These are phyloP conservation scores for Curvularia sp. DNA, from an alignment of 2,329 filamentous ascomycete species.

Conservation along the genomic window DNA sequence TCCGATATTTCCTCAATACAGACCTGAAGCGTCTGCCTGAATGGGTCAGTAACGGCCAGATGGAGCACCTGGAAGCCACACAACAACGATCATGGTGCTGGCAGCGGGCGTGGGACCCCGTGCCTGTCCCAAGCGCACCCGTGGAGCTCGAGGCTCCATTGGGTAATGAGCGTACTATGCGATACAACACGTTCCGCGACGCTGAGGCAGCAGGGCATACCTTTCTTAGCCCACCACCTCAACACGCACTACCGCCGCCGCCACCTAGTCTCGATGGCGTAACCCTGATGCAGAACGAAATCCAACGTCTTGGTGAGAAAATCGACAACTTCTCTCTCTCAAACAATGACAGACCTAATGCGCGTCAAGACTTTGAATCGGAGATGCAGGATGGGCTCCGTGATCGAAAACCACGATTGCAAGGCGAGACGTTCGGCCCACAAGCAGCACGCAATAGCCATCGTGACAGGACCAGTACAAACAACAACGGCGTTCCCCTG, in stretches of 20 bases:
- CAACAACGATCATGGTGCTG: constrained; percentile 48
- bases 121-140: constrained; percentile 30
- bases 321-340: constrained; percentile 38
- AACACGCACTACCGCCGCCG: constrained; percentile 18
- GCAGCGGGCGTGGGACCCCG: constrained; percentile 43
- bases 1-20: constrained; percentile 52
- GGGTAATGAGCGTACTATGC: constrained; percentile 1
- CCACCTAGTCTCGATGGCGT: constrained; percentile 28
- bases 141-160: constrained; percentile 41
- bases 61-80: constrained; percentile 36
- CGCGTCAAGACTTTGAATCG: constrained; percentile 32
- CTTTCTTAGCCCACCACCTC: constrained; percentile 15
- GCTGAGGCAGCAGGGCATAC: constrained; percentile 8
- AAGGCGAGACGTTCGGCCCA: constrained; percentile 14
- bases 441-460: constrained; percentile 2
- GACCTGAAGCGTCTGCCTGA: constrained; percentile 48
- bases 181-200: neutral
- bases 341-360: constrained; percentile 14
- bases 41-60: constrained; percentile 44
- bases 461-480: neutral
- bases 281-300: constrained; percentile 38
- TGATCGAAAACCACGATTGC: constrained; percentile 21
- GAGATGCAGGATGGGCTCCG: constrained; percentile 37
- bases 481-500: neutral
- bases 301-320: constrained; percentile 42